Evolutionary conservation across 495 filamentous ascomycete species (phyloP), one percentile per base, ranked within the genome.

Genomic region (Xylaria sp.): DNA sequence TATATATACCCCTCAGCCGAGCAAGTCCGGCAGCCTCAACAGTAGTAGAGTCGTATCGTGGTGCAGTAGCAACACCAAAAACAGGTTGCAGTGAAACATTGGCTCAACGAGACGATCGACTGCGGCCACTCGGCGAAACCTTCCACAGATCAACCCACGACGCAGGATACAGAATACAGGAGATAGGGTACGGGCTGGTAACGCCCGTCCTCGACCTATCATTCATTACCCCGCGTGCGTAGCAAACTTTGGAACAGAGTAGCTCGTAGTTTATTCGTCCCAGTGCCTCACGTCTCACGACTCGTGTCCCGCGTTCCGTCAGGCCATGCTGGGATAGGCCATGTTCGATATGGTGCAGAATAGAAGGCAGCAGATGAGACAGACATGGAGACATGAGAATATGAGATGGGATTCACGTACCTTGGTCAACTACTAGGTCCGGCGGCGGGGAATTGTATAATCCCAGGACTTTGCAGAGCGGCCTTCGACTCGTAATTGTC

Each of bases 371-470:
- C 26, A 64, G 24, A 64, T 3, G 15, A 33, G 0, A 1, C 33
- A n/a, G n/a, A 64, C 3, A 21, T 31, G 3, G 19, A 19, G 26
- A n/a, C n/a, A n/a, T n/a, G n/a, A n/a, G n/a, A n/a, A n/a, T n/a
- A n/a, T n/a, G n/a, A n/a, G n/a, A n/a, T n/a, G n/a, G n/a, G n/a
- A 46, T 62, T 62, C 59, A 64, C 61, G n/a, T 64, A 64, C 61
- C 61, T 64, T 64, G 61, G 40, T 31, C 61, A 31, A 46, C 11
- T 5, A 24, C 41, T 64, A 12, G 11, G 41, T 64, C 41, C 24
- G 26, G 4, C 15, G 3, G 4, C 35, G 24, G 9, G 40, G 41
- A 46, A 31, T 33, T 5, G 41, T 9, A 29, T 21, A 33, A 64
- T 21, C 37, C 41, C 40, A 43, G 37, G 1, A 31, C 52, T 55